Conservation (phyloP, 1,139 yeast species). For the Fermentozyma sake region DNA sequence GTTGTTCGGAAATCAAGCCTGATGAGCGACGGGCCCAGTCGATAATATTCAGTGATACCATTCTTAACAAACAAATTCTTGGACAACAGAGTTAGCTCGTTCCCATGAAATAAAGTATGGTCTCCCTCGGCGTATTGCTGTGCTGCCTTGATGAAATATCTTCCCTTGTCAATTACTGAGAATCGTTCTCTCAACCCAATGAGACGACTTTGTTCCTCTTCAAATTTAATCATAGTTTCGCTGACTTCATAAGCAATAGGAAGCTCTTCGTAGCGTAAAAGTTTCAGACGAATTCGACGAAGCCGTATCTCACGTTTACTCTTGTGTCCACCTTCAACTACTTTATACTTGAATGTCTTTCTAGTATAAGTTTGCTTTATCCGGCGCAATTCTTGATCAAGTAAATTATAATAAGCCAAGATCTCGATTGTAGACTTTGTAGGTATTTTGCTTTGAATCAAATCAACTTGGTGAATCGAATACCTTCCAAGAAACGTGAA, state of each 20-base stretch:
- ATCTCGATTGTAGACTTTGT: slow-evolving; percentile 45
- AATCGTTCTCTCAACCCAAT: slow-evolving; percentile 17
- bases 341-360: slow-evolving; percentile 7
- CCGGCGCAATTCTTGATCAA: slow-evolving; percentile 22
- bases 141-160: slow-evolving; percentile 6
- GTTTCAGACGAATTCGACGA: slow-evolving; percentile 7
- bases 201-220: slow-evolving; percentile 38
- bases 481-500: slow-evolving; percentile 38
- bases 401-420: slow-evolving; percentile 38
- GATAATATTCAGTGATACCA: no score
- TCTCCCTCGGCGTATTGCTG: slow-evolving; percentile 3
- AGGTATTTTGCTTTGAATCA: slow-evolving; percentile 33
- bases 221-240: slow-evolving; percentile 41
- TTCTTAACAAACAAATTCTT: no score
- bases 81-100: no score
- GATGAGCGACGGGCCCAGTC: no score
- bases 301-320: slow-evolving; percentile 8
- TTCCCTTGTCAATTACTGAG: slow-evolving; percentile 10
- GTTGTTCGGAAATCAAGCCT: neutral
- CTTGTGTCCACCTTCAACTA: slow-evolving; percentile 3
- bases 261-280: slow-evolving; percentile 35
- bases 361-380: slow-evolving; percentile 12
- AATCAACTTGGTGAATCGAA: slow-evolving; percentile 45
- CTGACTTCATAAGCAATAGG: slow-evolving; percentile 56
- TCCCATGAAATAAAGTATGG: slow-evolving; percentile 5